Evolutionary conservation across 805 yeast genomes (phyloP).

Genomic region (Vanderwaltozyma verrucispora): DNA sequence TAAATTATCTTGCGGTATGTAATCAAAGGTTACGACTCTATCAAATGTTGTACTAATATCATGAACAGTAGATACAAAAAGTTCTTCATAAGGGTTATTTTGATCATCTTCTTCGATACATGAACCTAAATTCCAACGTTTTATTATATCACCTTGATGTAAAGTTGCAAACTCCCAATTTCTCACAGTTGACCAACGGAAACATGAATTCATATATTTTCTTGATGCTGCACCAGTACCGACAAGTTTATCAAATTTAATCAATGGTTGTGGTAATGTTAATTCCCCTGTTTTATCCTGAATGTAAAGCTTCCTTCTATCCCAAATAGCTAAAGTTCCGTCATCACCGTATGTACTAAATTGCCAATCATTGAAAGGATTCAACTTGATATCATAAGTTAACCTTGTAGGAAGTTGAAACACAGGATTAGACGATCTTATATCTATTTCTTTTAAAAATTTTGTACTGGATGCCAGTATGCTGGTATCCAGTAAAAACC

Average conservation of each 20-base stretch:
- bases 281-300: conserved; percentile 15
- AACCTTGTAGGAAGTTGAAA: conserved; percentile 70
- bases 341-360: conserved; percentile 76
- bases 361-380: conserved; percentile 54
- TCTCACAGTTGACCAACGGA: conserved; percentile 54
- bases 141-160: conserved; percentile 64
- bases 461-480: conserved; percentile 70
- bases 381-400: conserved; percentile 55
- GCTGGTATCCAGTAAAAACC: conserved; percentile 52
- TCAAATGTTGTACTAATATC: conserved; percentile 71
- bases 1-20: conserved; percentile 48
- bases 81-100: conserved; percentile 36
- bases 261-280: conserved; percentile 42
- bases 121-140: conserved; percentile 70
- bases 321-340: conserved; percentile 79
- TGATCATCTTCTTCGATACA: conserved; percentile 30
- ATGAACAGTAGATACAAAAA: conserved; percentile 66
- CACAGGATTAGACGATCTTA: conserved; percentile 51
- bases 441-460: conserved; percentile 66
- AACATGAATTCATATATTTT: conserved; percentile 52
- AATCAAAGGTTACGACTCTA: conserved; percentile 77
- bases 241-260: conserved; percentile 50
- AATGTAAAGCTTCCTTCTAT: conserved; percentile 47
- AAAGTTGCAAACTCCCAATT: conserved; percentile 69
- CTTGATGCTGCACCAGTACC: conserved; percentile 47